Evolutionary conservation across 116 monocot species (phyloP).

Genomic region (Cymodocea nodosa): DNA sequence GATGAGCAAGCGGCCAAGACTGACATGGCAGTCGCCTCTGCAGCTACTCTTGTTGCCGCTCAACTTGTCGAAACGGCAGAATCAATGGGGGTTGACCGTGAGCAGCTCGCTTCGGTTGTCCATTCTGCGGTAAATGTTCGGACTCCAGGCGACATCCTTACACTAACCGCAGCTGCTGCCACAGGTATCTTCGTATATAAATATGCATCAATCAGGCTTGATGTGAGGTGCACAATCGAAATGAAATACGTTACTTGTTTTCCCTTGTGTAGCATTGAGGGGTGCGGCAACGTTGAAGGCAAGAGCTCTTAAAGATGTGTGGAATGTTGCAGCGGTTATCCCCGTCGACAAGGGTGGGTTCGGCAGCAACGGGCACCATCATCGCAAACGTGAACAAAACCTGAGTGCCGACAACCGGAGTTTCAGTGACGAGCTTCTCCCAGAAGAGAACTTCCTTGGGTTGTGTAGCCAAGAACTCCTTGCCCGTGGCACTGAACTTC

Average conservation of each 20-base stretch:
- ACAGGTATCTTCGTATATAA: conserved; percentile 23
- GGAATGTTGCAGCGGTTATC: conserved; percentile 90
- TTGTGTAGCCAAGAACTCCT: conserved; percentile 64
- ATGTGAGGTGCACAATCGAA: neutral
- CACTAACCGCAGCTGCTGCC: conserved; percentile 75
- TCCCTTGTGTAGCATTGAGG: conserved; percentile 44
- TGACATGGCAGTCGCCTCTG: conserved; percentile 85
- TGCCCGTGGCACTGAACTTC: conserved; percentile 63
- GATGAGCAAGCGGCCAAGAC: conserved; percentile 50
- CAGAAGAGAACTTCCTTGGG: conserved; percentile 49
- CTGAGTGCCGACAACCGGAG: conserved; percentile 10
- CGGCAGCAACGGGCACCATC: conserved; percentile 5
- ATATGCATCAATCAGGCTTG: neutral
- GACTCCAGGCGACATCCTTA: conserved; percentile 64
- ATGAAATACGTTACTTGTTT: neutral
- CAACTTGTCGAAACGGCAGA: conserved; percentile 95
- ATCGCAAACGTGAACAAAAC: conserved; percentile 8
- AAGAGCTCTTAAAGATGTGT: conserved; percentile 80
- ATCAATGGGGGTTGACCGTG: conserved; percentile 76
- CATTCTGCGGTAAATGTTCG: conserved; percentile 80
- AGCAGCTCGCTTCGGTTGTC: conserved; percentile 64
- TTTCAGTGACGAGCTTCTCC: conserved; percentile 28
- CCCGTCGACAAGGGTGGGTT: conserved; percentile 70
- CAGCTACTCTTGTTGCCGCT: conserved; percentile 80
- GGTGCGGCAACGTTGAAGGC: conserved; percentile 88